Percentiles rank a stretch among this genome's conserved stretches.
phyloP scores from a whole-genome alignment of 352 stramenopile genomes.

The Phytopythium cucurbitacearum region DNA sequence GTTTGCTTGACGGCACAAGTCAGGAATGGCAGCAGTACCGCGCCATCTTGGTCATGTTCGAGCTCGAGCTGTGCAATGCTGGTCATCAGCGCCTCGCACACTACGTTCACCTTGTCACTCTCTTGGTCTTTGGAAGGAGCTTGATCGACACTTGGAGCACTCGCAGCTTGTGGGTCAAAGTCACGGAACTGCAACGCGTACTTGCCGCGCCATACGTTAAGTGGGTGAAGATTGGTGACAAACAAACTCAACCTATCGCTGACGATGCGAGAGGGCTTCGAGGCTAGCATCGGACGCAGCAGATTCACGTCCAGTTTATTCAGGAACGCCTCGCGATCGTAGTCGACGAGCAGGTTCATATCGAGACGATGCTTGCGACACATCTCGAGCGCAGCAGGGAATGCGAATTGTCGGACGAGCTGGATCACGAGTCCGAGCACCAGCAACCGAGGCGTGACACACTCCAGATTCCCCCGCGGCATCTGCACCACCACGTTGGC shows the following conservation, averaged over 20 bases:
- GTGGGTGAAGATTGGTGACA: slow-evolving; percentile 63
- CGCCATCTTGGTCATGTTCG: slow-evolving; percentile 10
- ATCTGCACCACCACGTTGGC: slow-evolving; percentile 70
- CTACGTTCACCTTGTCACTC: slow-evolving; percentile 43
- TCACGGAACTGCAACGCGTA: slow-evolving; percentile 35
- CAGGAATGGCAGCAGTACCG: slow-evolving; percentile 59
- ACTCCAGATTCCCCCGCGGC: slow-evolving; percentile 75
- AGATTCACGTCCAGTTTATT: slow-evolving; percentile 20
- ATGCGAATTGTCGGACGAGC: slow-evolving; percentile 36
- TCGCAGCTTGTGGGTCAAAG: slow-evolving; percentile 11
- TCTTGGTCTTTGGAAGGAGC: slow-evolving; percentile 1
- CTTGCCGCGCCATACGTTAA: slow-evolving; percentile 72
- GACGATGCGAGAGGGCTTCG: slow-evolving; percentile 24
- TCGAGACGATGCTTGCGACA: slow-evolving; percentile 76
- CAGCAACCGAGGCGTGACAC: slow-evolving; percentile 50
- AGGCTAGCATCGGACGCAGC: slow-evolving; percentile 24
- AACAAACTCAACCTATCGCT: slow-evolving; percentile 74
- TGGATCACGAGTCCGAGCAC: slow-evolving; percentile 42
- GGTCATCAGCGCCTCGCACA: slow-evolving; percentile 45
- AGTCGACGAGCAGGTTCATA: slow-evolving; percentile 75
- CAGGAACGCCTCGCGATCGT: slow-evolving; percentile 40
- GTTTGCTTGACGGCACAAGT: slow-evolving; percentile 66
- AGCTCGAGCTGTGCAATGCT: slow-evolving; percentile 28
- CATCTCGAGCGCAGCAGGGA: slow-evolving; percentile 53
- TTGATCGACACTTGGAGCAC: no score